These are phyloP conservation scores for Leishmania mexicana DNA, from an alignment of 208 protist species.

Conservation along the genomic window DNA sequence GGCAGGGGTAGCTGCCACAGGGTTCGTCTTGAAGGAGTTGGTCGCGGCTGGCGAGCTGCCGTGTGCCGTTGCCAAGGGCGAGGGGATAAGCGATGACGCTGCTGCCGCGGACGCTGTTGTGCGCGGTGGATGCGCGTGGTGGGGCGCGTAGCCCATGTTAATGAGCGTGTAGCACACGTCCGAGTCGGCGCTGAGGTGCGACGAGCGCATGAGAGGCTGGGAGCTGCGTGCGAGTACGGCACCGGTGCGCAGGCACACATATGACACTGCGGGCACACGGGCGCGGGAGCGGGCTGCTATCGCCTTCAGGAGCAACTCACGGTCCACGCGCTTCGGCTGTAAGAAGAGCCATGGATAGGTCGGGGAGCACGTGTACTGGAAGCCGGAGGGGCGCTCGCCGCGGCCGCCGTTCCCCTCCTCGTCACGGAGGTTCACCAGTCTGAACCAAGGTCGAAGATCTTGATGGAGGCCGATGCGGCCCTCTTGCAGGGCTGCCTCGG, in stretches of 20 bases:
- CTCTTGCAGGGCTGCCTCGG: slow-evolving; percentile 20
- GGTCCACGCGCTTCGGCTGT: slow-evolving; percentile 47
- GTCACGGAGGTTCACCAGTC: slow-evolving; percentile 34
- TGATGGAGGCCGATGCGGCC: slow-evolving; percentile 31
- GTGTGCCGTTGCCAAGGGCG: background rate
- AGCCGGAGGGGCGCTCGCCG: slow-evolving; percentile 11
- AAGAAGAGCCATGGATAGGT: slow-evolving; percentile 83
- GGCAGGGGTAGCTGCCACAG: background rate
- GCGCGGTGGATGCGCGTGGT: slow-evolving; percentile 13
- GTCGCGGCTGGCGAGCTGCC: background rate
- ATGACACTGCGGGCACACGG: slow-evolving; percentile 86
- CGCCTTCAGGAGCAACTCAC: slow-evolving; percentile 46
- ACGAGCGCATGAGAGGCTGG: slow-evolving; percentile 77
- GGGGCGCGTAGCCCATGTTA: slow-evolving; percentile 31
- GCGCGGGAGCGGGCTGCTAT: slow-evolving; percentile 75
- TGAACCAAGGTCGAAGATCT: slow-evolving; percentile 74
- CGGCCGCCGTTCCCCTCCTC: slow-evolving; percentile 13
- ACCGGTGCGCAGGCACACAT: slow-evolving; percentile 66
- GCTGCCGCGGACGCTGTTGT: background rate
- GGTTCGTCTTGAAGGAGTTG: background rate
- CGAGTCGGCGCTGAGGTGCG: slow-evolving; percentile 44
- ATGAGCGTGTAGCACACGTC: slow-evolving; percentile 58
- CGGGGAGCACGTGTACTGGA: slow-evolving; percentile 42
- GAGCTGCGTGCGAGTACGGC: slow-evolving; percentile 72
- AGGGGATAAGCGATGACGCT: background rate